Evolutionary conservation across 305 asterid species (phyloP).

Genomic region (Stenogyne calaminthoides): DNA sequence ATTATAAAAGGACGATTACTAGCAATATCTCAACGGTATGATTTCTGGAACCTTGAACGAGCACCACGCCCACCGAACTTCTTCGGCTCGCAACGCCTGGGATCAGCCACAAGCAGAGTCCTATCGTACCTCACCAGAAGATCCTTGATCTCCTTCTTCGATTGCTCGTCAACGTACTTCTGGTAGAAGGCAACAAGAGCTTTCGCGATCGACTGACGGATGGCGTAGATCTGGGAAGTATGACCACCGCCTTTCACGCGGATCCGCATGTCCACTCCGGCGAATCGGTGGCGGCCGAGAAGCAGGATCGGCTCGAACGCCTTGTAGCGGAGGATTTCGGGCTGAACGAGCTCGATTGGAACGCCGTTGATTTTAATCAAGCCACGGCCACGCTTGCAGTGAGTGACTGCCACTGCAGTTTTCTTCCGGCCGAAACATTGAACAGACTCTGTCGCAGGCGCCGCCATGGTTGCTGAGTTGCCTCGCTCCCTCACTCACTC

Average conservation of each 20-base stretch:
- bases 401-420: slow-evolving; percentile 78
- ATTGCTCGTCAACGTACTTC: slow-evolving; percentile 75
- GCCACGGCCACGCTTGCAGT: slow-evolving; percentile 87
- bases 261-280: slow-evolving; percentile 84
- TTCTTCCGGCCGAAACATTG: slow-evolving; percentile 87
- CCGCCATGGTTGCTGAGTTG: slow-evolving; percentile 38
- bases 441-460: slow-evolving; percentile 54
- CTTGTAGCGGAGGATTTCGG: slow-evolving; percentile 83
- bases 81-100: slow-evolving; percentile 85
- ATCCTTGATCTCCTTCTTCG: slow-evolving; percentile 76
- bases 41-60: slow-evolving; percentile 77
- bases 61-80: slow-evolving; percentile 93
- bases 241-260: slow-evolving; percentile 88
- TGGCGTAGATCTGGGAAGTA: slow-evolving; percentile 85
- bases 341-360: slow-evolving; percentile 80
- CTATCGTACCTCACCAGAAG: slow-evolving; percentile 64
- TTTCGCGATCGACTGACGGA: slow-evolving; percentile 80
- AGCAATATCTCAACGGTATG: slow-evolving; percentile 42
- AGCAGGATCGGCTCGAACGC: slow-evolving; percentile 81
- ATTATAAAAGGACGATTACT: slow-evolving; percentile 3
- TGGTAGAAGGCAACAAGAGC: slow-evolving; percentile 74
- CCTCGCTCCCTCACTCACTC: neutral
- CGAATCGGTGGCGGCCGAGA: slow-evolving; percentile 74
- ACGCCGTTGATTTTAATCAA: slow-evolving; percentile 77
- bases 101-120: slow-evolving; percentile 83